Base-by-base conservation (phyloP, 305 asterid species). In the Stenogyne calaminthoides region DNA sequence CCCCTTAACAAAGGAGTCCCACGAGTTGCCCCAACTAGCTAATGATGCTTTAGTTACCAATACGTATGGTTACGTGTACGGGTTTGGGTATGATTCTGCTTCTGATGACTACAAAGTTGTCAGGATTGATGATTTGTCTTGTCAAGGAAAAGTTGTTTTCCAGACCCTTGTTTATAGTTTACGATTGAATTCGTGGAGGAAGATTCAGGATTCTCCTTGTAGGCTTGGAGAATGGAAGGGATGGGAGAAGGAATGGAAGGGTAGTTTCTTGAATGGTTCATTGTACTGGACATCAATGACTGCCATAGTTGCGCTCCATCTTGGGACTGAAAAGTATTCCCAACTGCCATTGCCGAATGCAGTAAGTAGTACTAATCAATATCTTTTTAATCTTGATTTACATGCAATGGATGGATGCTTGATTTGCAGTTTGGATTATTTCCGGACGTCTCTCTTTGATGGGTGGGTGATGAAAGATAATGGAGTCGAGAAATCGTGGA, bases 71-170 rank as follows among this genome's bases (percentile, higher is more conserved):
- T 46, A 4, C 36, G 2, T 3, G 29, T 5, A 22, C 25, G 81
- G 77, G 19, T 2, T 77, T 3, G 77, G 81, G 27, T 77, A 77
- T 32, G 81, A 60, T 60, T 2, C 1, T 1, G 39, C 8, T 49
- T 0, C 34, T 1, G 58, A 52, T 7, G 58, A 52, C 27, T 52
- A 16, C 58, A 52, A 18, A 18, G 58, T 52, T 52, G 27, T 52
- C 12, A 52, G 57, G 57, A 1, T 16, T 1, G 1, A 16, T n/a
- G 10, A 7, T 15, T 16, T 7, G 49, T 10, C 0, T 9, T 1
- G 0, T 5, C 0, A 9, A 0, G 27, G 12, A 18, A 18, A 52
- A 52, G 19, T 2, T 2, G 27, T 15, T 5, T 7, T 7, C 2
- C 58, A 7, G 7, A 52, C 58, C 9, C 27, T 16, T 6, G 12